A percentile compares a stretch with the other conserved stretches of the same genome.
Evolutionary conservation across 2,329 filamentous ascomycete genomes (phyloP).

Genomic region (Penicillium sp.): DNA sequence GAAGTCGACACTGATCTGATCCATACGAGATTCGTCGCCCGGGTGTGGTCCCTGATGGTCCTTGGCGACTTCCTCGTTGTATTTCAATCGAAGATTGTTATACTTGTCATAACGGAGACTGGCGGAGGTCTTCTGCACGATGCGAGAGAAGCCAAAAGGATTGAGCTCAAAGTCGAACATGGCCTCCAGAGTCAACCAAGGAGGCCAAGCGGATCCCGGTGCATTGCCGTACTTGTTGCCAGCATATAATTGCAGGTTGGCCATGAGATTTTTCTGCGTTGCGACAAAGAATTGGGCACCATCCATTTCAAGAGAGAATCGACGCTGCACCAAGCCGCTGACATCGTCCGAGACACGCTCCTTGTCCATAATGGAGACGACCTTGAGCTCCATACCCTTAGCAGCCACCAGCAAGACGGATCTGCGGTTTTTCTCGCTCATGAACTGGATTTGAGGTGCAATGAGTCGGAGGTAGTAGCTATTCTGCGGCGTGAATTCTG

Average conservation of each 20-base stretch:
- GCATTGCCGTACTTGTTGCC: slow-evolving; percentile 89
- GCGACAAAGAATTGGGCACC: slow-evolving; percentile 98
- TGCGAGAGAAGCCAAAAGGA: slow-evolving; percentile 95
- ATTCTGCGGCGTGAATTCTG: slow-evolving; percentile 86
- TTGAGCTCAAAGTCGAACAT: slow-evolving; percentile 96
- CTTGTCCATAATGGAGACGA: slow-evolving; percentile 97
- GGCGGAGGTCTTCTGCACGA: slow-evolving; percentile 94
- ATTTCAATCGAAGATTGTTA: slow-evolving; percentile 94
- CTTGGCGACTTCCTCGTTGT: slow-evolving; percentile 85
- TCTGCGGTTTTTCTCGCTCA: slow-evolving; percentile 97
- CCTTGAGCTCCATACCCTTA: slow-evolving; percentile 97
- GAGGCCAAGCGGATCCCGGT: slow-evolving; percentile 84
- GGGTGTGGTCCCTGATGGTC: slow-evolving; percentile 50
- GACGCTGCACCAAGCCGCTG: slow-evolving; percentile 89
- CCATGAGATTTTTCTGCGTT: slow-evolving; percentile 85
- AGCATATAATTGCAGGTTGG: slow-evolving; percentile 87
- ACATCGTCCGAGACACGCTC: slow-evolving; percentile 87
- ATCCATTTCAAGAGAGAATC: slow-evolving; percentile 94
- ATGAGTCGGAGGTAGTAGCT: slow-evolving; percentile 94
- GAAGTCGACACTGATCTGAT: slow-evolving; percentile 96
- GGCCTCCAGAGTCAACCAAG: slow-evolving; percentile 96
- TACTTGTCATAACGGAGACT: slow-evolving; percentile 95
- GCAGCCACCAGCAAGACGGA: slow-evolving; percentile 95
- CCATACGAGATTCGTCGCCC: slow-evolving; percentile 73
- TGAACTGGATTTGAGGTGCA: slow-evolving; percentile 94